Evolutionary conservation across 2,329 filamentous ascomycete species (phyloP).

Genomic region (Septoria petroselini): DNA sequence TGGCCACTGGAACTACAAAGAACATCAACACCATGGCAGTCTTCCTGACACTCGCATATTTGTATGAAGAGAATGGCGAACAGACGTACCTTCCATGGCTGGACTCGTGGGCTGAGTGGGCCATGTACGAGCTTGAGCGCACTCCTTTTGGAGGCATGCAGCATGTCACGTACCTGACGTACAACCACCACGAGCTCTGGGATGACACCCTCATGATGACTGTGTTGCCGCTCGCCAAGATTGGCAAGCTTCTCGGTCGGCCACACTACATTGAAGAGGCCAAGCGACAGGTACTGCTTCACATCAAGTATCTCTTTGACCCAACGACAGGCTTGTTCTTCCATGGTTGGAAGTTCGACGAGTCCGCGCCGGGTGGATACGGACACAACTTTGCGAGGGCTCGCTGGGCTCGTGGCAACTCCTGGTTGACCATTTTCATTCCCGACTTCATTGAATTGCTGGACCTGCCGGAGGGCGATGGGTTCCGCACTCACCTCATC

Average conservation of each 20-base stretch:
- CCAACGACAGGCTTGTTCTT: constrained; percentile 69
- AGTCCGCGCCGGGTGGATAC: constrained; percentile 50
- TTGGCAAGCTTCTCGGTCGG: constrained; percentile 65
- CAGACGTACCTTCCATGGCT: constrained; percentile 71
- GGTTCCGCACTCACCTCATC: constrained; percentile 58
- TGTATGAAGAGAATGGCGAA: constrained; percentile 73
- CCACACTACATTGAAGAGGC: constrained; percentile 74
- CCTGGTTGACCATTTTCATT: constrained; percentile 79
- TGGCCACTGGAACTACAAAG: constrained; percentile 71
- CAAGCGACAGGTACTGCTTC: constrained; percentile 72
- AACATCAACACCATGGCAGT: constrained; percentile 84
- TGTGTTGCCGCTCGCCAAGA: constrained; percentile 75
- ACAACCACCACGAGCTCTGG: constrained; percentile 75
- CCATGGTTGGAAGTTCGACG: constrained; percentile 77
- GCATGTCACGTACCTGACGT: constrained; percentile 68
- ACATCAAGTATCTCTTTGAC: constrained; percentile 77
- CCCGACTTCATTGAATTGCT: constrained; percentile 76
- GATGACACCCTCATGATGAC: constrained; percentile 89
- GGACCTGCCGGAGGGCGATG: constrained; percentile 57
- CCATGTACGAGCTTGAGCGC: constrained; percentile 69
- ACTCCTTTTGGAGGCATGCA: constrained; percentile 72
- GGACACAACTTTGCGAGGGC: constrained; percentile 58
- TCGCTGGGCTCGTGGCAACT: constrained; percentile 61
- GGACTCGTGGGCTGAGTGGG: constrained; percentile 79
- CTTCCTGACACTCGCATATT: constrained; percentile 69